Evolutionary conservation across 1,284 basidiomycete species (phyloP), one percentile per base, ranked within the genome.

Genomic region (Cryptococcus sp.): DNA sequence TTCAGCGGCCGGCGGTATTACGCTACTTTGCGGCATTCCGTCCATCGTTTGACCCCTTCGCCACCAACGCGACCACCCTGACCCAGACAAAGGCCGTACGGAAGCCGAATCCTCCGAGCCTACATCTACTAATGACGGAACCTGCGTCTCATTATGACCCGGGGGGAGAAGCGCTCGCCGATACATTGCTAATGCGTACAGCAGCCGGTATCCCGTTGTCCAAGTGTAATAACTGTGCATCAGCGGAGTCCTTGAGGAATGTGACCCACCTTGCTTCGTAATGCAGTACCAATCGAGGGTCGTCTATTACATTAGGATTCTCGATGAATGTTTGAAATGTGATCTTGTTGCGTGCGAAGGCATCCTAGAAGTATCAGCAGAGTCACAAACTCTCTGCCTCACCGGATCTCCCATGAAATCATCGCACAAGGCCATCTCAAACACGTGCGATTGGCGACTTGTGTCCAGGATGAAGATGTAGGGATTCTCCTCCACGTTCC

Each of bases 251-350:
- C 39, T 25, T 17, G 48, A 46, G 16, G n/a, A 16, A n/a, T 42
- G 35, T 17, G 2, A 66, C 74, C 58, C 39, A 77, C 62, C 69
- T 62, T n/a, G 69, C 69, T 43, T 76, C 70, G 68, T 82, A 83
- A 41, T 79, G 72, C 22, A 84, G 69, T 25, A 83, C 81, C 15
- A 84, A 70, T 38, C 77, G 68, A 15, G 79, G 75, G 60, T 83
- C 79, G 56, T 83, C 80, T 6, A 82, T 77, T n/a, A 83, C 66
- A 3, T 73, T 68, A 2, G 77, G 71, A 52, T 82, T 79, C 57
- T 80, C 76, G 50, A 82, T 75, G 65, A 84, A 85, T 17, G 74
- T 73, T 61, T 79, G 75, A 67, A 81, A 83, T 7, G 81, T 77
- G n/a, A 84, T 67, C 11, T 81, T 74, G 16, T 78, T 74, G n/a